Base-by-base conservation (phyloP, 75 land plant species). In the Isoetes taiwanensis region DNA sequence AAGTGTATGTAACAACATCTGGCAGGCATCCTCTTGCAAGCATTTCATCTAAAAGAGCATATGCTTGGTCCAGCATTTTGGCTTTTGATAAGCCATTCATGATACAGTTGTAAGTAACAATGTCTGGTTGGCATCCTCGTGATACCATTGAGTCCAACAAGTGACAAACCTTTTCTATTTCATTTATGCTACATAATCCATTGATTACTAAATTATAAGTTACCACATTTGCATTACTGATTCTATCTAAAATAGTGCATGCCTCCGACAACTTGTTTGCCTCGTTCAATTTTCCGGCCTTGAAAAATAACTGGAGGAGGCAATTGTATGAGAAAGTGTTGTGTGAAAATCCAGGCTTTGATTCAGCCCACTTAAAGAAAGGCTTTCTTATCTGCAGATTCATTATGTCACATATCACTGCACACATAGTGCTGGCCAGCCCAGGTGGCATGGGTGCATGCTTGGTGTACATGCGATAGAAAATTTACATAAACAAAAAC, bases 231-330 rank as follows among this genome's bases (percentile, higher is more conserved):
- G 85, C 81, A 0, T 0, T 5, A 12, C 81, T 77, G 0, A 80
- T 84, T 25, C 67, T 81, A 8, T 59, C 65, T 35, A 72, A 77
- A 80, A 84, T 84, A 26, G n/a, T n/a, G n/a, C n/a, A n/a, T n/a
- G 69, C 65, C 37, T 64, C 64, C 48, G 75, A 67, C 28, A 84
- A 57, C 41, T 81, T 80, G 25, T 70, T 63, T 0, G 85, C 81
- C 63, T 84, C 83, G 4, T 69, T 43, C 28, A 43, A 61, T 64
- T 70, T 69, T 17, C 67, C 38, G 20, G 64, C 62, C 58, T 43
- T 66, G 53, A 69, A 43, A 58, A 84, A 58, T 31, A 80, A 80
- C 27, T 78, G 70, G 41, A 81, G 54, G 80, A 84, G 72, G 3
- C 31, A 58, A 34, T 81, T 75, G 56, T 77, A 78, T 3, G 76